Base-by-base conservation (phyloP, 768 basidiomycete species). In the Termitomyces sp. region DNA sequence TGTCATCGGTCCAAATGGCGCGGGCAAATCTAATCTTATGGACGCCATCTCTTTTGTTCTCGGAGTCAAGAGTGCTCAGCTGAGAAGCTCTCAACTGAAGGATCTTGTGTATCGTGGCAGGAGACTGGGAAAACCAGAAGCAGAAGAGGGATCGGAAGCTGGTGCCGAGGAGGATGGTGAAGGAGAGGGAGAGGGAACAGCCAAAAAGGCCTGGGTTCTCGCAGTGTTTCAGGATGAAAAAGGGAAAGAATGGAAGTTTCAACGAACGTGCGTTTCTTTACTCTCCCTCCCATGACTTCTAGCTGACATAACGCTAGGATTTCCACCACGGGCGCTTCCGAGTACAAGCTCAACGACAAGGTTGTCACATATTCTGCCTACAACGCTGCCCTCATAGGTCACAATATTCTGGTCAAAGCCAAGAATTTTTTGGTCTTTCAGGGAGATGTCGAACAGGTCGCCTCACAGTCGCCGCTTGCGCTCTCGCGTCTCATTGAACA, bases 341-440 rank as follows among this genome's bases (percentile, higher is more conserved):
- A 97, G 65, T 99, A 98, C 75, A 87, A 83, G 64, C 81, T 98
- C 48, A 94, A 98, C 71, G 76, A 77, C 59, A 84, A 81, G 64
- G 77, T 83, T 24, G 92, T 97, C 54, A 89, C 94, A 0, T 95
- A 95, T 70, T 81, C 87, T 13, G 83, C 84, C 1, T 99, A 98
- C 77, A 97, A 97, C 59, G 78, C 86, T 5, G 90, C 92, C 13
- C 87, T 99, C 26, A 80, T 90, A 56, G 76, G 81, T 7, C 94
- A 97, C 67, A 97, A 98, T 66, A 92, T 99, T 66, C 90, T 98
- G 48, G 94, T 98, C 66, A 98, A 97, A 74, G 97, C 97, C 13
- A 98, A 98, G 77, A 98, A 98, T 75, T 99, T 98, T 67, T 87
- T 98, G 53, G 97, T 98, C 12, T 98, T 99, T 76, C 97, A 99